Base-by-base conservation (phyloP, 805 yeast species). In the Ogataea paraovalis region DNA sequence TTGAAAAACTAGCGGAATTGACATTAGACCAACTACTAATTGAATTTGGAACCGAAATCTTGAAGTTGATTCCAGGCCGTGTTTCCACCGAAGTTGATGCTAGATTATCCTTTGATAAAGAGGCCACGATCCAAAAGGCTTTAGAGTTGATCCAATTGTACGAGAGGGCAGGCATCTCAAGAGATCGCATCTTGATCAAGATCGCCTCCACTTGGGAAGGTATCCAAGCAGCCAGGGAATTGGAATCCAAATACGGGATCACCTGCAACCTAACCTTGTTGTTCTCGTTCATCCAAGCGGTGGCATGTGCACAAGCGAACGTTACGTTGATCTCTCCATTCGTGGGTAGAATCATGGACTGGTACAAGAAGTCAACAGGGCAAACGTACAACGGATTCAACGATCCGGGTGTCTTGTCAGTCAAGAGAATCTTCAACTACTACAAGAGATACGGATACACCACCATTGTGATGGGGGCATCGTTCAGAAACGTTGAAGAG, bases 81-180 rank as follows among this genome's bases (percentile, higher is more conserved):
- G 99, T 94, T 49, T 90, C 97, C 49, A 94, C 99, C 51, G 99
- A 94, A 78, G 98, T 94, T 52, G 99, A 94, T 66, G 98, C 99
- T 51, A 86, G 97, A 71, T 82, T 94, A 64, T 92, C 98, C 32
- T 94, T 90, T 69, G 89, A 94, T 79, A 92, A 83, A 69, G 85
- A 87, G 52, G 97, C 87, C 56, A 90, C 98, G 58, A 78, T 94
- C 69, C 79, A 81, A 72, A 94, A 94, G 80, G 99, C 99, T 46
- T 74, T 89, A 55, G 83, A 89, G 68, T 79, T 94, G 75, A 92
- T 94, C 60, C 80, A 77, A 44, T 79, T 91, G 61, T 94, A 94
- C 81, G 78, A 89, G 75, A 74, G 80, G 49, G 77, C 77, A 60
- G 98, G 98, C 58, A 84, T 94, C 60, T 65, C 75, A 54, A 90